Evolutionary conservation across 352 stramenopile genomes (phyloP), one percentile per base, ranked within the genome.

Genomic region (Poterioochromonas sp.): DNA sequence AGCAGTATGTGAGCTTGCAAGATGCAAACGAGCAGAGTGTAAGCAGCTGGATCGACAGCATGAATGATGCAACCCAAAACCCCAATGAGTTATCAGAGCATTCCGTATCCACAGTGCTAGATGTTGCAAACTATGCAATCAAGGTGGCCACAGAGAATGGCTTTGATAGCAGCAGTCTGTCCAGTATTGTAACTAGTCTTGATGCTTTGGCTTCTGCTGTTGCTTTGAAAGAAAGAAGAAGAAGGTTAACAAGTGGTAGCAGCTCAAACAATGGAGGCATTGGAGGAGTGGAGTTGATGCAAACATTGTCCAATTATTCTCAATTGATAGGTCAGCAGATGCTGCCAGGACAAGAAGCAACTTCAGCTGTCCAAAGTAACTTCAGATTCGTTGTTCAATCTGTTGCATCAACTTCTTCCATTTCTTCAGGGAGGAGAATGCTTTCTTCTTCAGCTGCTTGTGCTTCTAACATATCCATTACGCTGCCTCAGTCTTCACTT

Each of bases 301-400:
- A 68, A 68, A 68, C 12, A 37, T 68, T 68, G 58, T 12, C 12
- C 12, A 12, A 68, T 12, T 68, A 68, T 68, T 12, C 58, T 12
- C 58, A 68, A 35, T 68, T 68, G 12, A 35, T 68, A 68, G 12
- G 12, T 12, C 12, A 68, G 12, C 12, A 37, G 12, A 68, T 68
- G 58, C 12, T 68, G 58, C 58, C 58, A 35, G 58, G 58, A 35
- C 58, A 68, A 35, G 58, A 68, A 37, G 58, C 58, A 12, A 68
- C 29, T 12, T 12, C 12, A 35, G 58, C 58, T 68, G 58, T 68
- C 29, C 58, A 68, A 68, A 35, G 12, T 68, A 37, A 12, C 58
- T 68, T 68, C 29, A 12, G 58, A 68, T 35, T 68, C 12, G 47
- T 58, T 58, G 47, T 58, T 58, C 12, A 68, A 35, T 37, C 58